Conservation (phyloP, 495 filamentous ascomycete species). For the Gamarada debralockiae region DNA sequence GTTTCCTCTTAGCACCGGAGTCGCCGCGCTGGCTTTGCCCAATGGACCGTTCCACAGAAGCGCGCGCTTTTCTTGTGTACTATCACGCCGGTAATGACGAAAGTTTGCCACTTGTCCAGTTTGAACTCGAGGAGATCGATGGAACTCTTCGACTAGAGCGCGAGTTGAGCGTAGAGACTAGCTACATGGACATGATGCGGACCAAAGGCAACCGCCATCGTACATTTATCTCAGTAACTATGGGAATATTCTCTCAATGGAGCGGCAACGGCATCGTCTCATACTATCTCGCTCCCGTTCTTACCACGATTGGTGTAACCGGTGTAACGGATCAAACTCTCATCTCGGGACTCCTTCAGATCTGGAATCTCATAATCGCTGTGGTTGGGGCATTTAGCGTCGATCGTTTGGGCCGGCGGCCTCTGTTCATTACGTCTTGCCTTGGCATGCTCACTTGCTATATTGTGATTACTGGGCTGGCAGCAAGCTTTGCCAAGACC, state of each 20-base stretch:
- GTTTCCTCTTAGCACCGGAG: constrained; percentile 49
- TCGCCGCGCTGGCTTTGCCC: constrained; percentile 55
- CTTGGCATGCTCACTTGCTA: constrained; percentile 36
- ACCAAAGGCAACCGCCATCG: too few species aligned
- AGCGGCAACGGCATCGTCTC: constrained; percentile 17
- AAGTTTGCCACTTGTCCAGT: constrained; percentile 47
- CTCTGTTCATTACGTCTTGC: constrained; percentile 47
- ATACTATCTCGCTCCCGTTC: constrained; percentile 41
- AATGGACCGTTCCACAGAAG: constrained; percentile 50
- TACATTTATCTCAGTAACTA: too few species aligned
- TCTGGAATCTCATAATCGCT: too few species aligned
- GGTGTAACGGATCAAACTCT: not conserved
- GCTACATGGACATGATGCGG: too few species aligned
- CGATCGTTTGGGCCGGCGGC: constrained; percentile 51
- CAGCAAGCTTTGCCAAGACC: not conserved
- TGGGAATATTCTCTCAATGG: too few species aligned
- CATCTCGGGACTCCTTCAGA: too few species aligned
- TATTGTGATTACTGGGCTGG: not conserved
- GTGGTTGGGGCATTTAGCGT: not conserved
- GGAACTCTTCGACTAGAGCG: too few species aligned
- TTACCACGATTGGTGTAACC: not conserved
- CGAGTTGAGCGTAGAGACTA: too few species aligned
- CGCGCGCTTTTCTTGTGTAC: constrained; percentile 46
- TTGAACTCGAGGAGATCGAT: constrained; percentile 44
- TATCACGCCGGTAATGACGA: constrained; percentile 52